Evolutionary conservation across 75 land plant genomes (phyloP), one percentile per base, ranked within the genome.

Genomic region (Selaginella moellendorffii): DNA sequence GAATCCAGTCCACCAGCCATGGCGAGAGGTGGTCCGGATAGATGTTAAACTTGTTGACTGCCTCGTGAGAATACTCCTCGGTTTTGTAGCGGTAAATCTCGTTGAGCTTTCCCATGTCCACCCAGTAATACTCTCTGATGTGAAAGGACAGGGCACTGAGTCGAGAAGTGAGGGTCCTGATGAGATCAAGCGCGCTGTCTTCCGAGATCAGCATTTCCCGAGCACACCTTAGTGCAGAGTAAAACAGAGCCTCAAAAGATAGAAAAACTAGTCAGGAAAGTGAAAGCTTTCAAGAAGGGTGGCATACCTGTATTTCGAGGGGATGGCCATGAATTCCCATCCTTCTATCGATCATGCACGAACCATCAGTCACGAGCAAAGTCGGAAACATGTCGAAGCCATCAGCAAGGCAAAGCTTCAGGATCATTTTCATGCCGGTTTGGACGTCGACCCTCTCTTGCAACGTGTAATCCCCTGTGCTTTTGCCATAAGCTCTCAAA

Each of bases 301-400:
- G n/a, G n/a, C n/a, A n/a, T n/a, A 78, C 97, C 82, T 90, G 97
- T 66, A 90, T 90, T 66, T 90, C 97, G 52, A 90, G 77, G 62
- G 97, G 97, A 62, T 90, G 97, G 52, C 97, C 97, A 82, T 90
- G 97, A 63, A 87, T 90, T 54, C 97, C 97, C 93, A 90, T 87
- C 10, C 97, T 85, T 2, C 92, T 83, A 69, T 90, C 97, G 42
- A 90, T 90, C 97, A 90, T 90, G 66, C 97, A 90, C 23, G 97
- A 90, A 22, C 97, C 97, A 76, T 90, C 97, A 2, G 97, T 90
- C 26, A 90, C 97, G 52, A 90, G 71, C 53, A 89, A 68, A 17
- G 96, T 81, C 0, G 96, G 96, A 59, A 89, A 89, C 96, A 89
- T 89, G 67, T 90, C 97, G 78, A 90, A 90, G 10, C 93, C 97